Conservation (phyloP, 1,284 basidiomycete genomes). For the Cronartium ribicola region DNA sequence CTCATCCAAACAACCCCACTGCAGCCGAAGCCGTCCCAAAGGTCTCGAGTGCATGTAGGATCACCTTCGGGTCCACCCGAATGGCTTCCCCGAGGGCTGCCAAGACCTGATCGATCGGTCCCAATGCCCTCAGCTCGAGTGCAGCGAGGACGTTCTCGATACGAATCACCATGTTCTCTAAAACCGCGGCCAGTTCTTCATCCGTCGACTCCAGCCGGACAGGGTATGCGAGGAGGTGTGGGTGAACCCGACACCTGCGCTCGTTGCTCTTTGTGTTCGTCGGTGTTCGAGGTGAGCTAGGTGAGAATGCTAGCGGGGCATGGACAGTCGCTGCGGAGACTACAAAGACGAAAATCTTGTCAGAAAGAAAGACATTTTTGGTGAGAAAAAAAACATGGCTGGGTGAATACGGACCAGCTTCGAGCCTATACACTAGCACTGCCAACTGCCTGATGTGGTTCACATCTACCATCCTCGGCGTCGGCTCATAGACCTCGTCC, state of each 20-base stretch:
- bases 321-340: slow-evolving; percentile 39
- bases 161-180: slow-evolving; percentile 60
- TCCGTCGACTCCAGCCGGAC: slow-evolving; percentile 71
- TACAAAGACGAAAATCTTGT: slow-evolving; percentile 10
- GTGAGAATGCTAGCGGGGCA: slow-evolving; percentile 16
- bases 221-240: slow-evolving; percentile 65
- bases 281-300: not conserved
- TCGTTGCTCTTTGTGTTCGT: not conserved
- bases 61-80: slow-evolving; percentile 46
- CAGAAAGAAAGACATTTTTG: slow-evolving; percentile 46
- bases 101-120: slow-evolving; percentile 50
- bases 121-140: slow-evolving; percentile 53
- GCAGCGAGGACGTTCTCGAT: slow-evolving; percentile 74
- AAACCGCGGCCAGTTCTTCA: slow-evolving; percentile 66
- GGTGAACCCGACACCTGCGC: slow-evolving; percentile 54
- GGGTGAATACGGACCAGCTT: slow-evolving; percentile 61
- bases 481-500: slow-evolving; percentile 51
- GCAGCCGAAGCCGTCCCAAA: slow-evolving; percentile 42
- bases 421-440: slow-evolving; percentile 72
- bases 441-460: slow-evolving; percentile 74
- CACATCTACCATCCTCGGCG: slow-evolving; percentile 63
- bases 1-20: slow-evolving; percentile 17
- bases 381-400: slow-evolving; percentile 34
- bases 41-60: slow-evolving; percentile 48
- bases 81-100: slow-evolving; percentile 52